A percentile compares a stretch with the other conserved stretches of the same genome.
phyloP scores from a whole-genome alignment of 495 filamentous ascomycete genomes.

The Xylaria flabelliformis region DNA sequence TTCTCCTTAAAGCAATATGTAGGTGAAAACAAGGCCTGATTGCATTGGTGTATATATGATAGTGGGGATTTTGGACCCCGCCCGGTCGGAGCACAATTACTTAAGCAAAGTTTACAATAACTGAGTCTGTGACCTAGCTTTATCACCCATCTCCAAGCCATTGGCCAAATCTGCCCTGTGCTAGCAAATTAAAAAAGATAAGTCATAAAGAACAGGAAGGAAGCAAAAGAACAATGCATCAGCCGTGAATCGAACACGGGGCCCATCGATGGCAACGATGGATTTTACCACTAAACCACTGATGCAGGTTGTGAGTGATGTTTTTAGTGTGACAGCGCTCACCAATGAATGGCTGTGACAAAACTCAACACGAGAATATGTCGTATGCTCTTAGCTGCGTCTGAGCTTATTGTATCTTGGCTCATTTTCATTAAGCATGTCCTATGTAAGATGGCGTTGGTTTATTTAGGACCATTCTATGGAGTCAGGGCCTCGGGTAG shows the following conservation, averaged over 20 bases:
- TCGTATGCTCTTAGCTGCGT: background rate
- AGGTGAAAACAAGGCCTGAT: background rate
- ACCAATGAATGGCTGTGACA: background rate
- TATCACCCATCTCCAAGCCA: background rate
- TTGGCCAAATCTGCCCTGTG: background rate
- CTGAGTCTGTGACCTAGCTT: background rate
- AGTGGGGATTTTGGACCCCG: background rate
- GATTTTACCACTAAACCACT: slow-evolving; percentile 62
- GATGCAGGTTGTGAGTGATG: slow-evolving; percentile 26
- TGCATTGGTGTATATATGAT: background rate
- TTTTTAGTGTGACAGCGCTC: too few relatives aligned
- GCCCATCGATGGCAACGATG: slow-evolving; percentile 61
- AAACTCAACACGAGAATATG: background rate
- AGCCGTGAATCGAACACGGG: slow-evolving; percentile 59
- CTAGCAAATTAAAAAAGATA: background rate
- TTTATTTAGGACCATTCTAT: too few relatives aligned
- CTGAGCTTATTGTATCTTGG: background rate
- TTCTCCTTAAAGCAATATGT: background rate
- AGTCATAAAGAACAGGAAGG: background rate
- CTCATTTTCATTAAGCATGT: background rate
- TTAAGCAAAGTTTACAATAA: too few relatives aligned
- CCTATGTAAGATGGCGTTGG: background rate
- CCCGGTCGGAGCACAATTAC: too few relatives aligned
- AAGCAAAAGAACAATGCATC: slow-evolving; percentile 37
- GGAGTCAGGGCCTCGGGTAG: too few relatives aligned